Base-by-base conservation (phyloP, 2,329 filamentous ascomycete species). In the Cladosporium cucumerinum region DNA sequence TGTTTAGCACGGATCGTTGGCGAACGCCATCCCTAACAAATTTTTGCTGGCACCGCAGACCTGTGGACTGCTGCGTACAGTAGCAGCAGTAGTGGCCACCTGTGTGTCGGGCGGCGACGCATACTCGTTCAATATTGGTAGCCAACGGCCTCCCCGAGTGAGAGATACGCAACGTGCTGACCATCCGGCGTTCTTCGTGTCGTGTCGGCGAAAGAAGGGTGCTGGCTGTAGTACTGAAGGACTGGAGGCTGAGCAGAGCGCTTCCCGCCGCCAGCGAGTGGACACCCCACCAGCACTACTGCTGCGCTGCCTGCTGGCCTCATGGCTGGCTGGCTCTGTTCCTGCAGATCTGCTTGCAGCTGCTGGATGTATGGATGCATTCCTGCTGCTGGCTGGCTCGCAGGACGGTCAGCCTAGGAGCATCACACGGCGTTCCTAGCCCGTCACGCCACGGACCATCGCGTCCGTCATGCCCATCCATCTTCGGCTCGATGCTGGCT, bases 341-440 rank as follows among this genome's bases (percentile, higher is more conserved):
- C 61, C 61, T 63, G 51, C 61, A 63, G 61, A 63, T 63, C 51
- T 43, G 61, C 16, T 46, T 55, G 61, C 52, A 51, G 61, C 61
- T 57, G 43, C 36, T 21, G 55, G 32, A 28, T 57, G 54, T 32
- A 57, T 57, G 23, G 39, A 46, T 39, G 55, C 26, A 46, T 51
- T 49, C 58, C 26, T 46, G 55, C 49, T 46, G 43, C 58, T 51
- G 43, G 43, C 28, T 61, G 58, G 43, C 46, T 34, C 58, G 43
- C 58, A 49, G 58, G 28, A 34, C 28, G 46, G 58, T 61, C 58
- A 61, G 58, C 58, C 46, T 32, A 49, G 61, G 26, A 43, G 32
- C 51, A 46, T 55, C 61, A 63, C 52, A 54, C 61, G 61, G 51
- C 60, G 32, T 57, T 63, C 25, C 51, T 63, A 57, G 61, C 61